Conservation (phyloP, 768 basidiomycete genomes). For the Hygrophoropsis aurantiaca region DNA sequence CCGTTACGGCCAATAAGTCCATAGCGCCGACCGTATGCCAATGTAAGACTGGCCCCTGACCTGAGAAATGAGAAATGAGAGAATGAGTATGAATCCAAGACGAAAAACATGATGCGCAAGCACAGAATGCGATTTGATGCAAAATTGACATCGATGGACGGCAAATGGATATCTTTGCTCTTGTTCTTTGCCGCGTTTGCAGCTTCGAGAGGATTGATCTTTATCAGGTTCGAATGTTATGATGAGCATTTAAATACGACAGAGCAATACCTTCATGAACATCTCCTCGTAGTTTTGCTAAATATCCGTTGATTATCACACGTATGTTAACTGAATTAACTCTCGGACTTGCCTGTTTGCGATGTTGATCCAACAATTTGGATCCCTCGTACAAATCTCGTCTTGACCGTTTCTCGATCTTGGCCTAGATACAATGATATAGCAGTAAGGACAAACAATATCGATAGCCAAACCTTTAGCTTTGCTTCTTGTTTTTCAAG, state of each 20-base stretch:
- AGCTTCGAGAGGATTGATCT: constrained; percentile 93
- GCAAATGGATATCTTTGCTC: constrained; percentile 95
- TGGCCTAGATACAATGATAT: constrained; percentile 54
- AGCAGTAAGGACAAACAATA: background rate
- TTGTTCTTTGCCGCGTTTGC: constrained; percentile 81
- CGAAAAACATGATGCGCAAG: constrained; percentile 19
- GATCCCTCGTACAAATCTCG: constrained; percentile 94
- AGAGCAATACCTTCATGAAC: constrained; percentile 82
- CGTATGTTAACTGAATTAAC: background rate
- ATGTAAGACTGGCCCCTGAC: constrained; percentile 81
- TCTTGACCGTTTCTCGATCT: constrained; percentile 94
- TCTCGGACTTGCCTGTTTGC: constrained; percentile 67
- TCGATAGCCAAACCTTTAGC: constrained; percentile 56
- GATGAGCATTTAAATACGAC: background rate
- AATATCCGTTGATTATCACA: constrained; percentile 5
- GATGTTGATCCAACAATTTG: constrained; percentile 88
- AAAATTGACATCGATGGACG: constrained; percentile 94
- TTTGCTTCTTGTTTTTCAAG: constrained; percentile 97
- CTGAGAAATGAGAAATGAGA: constrained; percentile 35
- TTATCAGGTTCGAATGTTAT: background rate
- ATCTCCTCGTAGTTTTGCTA: constrained; percentile 98
- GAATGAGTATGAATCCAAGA: background rate
- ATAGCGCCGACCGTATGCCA: constrained; percentile 87
- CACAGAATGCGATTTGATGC: constrained; percentile 92
- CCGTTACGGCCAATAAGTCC: constrained; percentile 91